Conservation (phyloP, 768 basidiomycete species). For the Hericium coralloides region DNA sequence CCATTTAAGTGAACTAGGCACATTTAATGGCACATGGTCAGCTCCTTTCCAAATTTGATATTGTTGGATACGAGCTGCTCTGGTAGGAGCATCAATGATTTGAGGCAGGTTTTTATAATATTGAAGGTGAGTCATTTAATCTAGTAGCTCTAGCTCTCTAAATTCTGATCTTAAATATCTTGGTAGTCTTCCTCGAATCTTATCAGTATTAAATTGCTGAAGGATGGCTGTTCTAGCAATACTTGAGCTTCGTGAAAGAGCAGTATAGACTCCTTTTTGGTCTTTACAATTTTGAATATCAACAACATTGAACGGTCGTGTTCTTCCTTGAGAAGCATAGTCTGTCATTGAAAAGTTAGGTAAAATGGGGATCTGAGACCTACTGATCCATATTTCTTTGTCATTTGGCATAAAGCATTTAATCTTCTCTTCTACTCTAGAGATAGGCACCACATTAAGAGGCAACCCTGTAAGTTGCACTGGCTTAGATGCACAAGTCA, state of each 20-base stretch:
- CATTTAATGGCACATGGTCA: neutral
- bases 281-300: constrained; percentile 7
- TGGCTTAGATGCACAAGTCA: constrained; percentile 2
- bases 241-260: constrained; percentile 13
- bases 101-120: neutral
- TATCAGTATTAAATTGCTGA: constrained; percentile 3
- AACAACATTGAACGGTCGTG: constrained; percentile 10
- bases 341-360: constrained; percentile 19
- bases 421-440: neutral
- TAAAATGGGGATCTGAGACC: constrained; percentile 11
- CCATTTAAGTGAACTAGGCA: constrained; percentile 1
- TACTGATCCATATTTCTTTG: neutral
- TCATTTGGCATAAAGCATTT: constrained; percentile 7
- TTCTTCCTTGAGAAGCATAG: constrained; percentile 17
- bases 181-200: constrained; percentile 7
- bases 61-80: neutral
- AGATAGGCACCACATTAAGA: constrained; percentile 14
- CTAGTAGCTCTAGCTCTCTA: constrained; percentile 7
- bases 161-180: constrained; percentile 14
- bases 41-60: neutral
- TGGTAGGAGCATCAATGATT: neutral
- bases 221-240: constrained; percentile 12
- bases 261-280: constrained; percentile 16
- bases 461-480: constrained; percentile 10
- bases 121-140: constrained; percentile 5